These are phyloP conservation scores for Leishmania major DNA, from an alignment of 208 protist genomes.

Conservation along the genomic window DNA sequence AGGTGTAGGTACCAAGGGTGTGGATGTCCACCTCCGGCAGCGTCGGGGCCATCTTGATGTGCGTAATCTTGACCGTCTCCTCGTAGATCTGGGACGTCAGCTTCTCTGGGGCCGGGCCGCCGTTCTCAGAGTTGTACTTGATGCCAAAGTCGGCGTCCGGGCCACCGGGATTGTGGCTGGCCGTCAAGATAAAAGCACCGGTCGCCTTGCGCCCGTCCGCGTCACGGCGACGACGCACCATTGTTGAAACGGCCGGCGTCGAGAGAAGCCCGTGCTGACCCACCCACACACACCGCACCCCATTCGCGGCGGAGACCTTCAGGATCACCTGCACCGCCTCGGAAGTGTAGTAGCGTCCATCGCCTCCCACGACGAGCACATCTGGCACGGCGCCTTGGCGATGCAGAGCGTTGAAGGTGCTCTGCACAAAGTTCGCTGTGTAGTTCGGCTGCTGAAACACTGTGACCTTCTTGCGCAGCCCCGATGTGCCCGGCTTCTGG, in stretches of 20 bases:
- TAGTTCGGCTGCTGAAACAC: constrained; percentile 94
- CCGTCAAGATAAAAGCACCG: constrained; percentile 97
- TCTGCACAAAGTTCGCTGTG: constrained; percentile 98
- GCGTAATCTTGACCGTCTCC: constrained; percentile 77
- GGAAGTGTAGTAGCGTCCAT: constrained; percentile 95
- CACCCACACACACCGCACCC: constrained; percentile 86
- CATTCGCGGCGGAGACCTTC: constrained; percentile 94
- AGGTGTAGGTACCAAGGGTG: constrained; percentile 47
- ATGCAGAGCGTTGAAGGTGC: constrained; percentile 92
- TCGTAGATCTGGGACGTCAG: constrained; percentile 95
- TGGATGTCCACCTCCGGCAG: constrained; percentile 64
- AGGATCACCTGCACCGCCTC: constrained; percentile 96
- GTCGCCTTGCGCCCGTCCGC: constrained; percentile 44
- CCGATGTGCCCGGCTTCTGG: constrained; percentile 97
- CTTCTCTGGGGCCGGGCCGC: constrained; percentile 95
- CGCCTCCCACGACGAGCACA: constrained; percentile 95
- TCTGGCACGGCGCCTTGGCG: constrained; percentile 47
- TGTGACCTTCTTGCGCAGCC: constrained; percentile 96
- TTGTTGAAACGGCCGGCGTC: constrained; percentile 95
- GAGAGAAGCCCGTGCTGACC: constrained; percentile 95
- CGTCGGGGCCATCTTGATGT: constrained; percentile 56
- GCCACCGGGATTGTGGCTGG: constrained; percentile 98
- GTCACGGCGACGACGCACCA: constrained; percentile 85
- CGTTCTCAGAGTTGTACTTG: constrained; percentile 98
- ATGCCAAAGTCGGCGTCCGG: constrained; percentile 97